A percentile compares a stretch with the other conserved stretches of the same genome.
These are phyloP conservation scores for Phytopythium oedochilum DNA, from an alignment of 352 stramenopile species.

Conservation along the genomic window DNA sequence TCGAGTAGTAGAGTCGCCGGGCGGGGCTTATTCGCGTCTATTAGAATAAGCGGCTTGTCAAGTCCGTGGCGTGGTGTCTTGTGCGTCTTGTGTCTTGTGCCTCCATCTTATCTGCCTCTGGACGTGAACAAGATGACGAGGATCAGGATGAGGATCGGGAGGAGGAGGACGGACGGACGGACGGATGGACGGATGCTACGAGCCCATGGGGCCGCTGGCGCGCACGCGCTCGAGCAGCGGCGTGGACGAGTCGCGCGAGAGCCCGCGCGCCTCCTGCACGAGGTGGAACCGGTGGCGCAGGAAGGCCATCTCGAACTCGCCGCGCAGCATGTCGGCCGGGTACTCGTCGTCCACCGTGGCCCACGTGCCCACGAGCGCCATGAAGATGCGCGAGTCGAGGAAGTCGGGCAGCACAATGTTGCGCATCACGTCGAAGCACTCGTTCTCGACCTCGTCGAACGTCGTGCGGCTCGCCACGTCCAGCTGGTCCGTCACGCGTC, in stretches of 20 bases:
- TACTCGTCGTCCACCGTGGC: conserved; percentile 70
- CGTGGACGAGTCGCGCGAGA: conserved; percentile 54
- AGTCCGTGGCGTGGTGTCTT: too few species aligned
- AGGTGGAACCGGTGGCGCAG: conserved; percentile 76
- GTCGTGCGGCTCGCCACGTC: conserved; percentile 61
- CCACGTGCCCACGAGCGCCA: conserved; percentile 79
- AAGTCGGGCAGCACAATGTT: conserved; percentile 77
- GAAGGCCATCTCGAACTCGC: conserved; percentile 81
- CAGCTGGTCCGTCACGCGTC: conserved; percentile 45
- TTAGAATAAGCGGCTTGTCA: too few species aligned
- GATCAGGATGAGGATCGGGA: too few species aligned
- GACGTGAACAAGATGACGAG: background rate
- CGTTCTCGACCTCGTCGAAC: conserved; percentile 72
- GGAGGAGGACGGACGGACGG: background rate
- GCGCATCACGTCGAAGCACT: conserved; percentile 73
- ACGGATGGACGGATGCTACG: background rate
- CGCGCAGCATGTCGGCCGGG: conserved; percentile 65
- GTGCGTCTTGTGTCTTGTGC: too few species aligned
- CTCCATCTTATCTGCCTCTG: background rate
- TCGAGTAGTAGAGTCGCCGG: too few species aligned
- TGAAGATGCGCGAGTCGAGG: conserved; percentile 80
- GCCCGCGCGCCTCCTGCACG: conserved; percentile 58
- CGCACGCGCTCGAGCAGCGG: conserved; percentile 25
- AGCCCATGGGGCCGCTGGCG: conserved; percentile 1
- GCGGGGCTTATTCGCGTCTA: too few species aligned